phyloP scores from a whole-genome alignment of 257 asterid species.

The Nicotiana tomentosiformis region DNA sequence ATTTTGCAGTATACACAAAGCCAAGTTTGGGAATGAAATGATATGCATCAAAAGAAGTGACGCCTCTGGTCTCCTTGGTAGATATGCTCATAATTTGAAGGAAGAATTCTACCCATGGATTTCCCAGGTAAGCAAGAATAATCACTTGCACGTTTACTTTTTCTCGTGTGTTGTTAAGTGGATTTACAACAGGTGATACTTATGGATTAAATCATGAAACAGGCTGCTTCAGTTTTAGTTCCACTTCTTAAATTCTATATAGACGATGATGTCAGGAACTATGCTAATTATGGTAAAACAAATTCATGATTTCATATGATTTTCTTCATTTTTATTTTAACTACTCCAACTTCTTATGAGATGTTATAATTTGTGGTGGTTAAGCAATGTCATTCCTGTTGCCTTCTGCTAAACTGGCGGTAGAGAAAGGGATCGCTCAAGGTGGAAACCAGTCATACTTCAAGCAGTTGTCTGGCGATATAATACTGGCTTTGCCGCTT shows the following conservation, averaged over 20 bases:
- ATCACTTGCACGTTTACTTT: no score
- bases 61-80: no score
- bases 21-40: no score
- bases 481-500: conserved; percentile 38
- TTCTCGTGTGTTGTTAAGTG: not conserved
- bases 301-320: not conserved
- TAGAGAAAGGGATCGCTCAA: conserved; percentile 77
- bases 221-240: conserved; percentile 91
- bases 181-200: not conserved
- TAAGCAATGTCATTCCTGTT: conserved; percentile 87
- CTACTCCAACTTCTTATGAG: not conserved
- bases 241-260: conserved; percentile 80
- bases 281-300: conserved; percentile 88
- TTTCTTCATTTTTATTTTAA: not conserved
- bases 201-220: conserved; percentile 13
- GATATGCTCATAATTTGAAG: no score
- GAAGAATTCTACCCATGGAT: no score
- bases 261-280: conserved; percentile 80
- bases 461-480: conserved; percentile 59
- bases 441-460: conserved; percentile 63
- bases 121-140: no score
- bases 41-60: no score
- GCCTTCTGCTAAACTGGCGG: conserved; percentile 78
- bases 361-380: conserved; percentile 34
- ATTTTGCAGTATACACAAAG: no score